A percentile compares a stretch with the other conserved stretches of the same genome.
Conservation (phyloP, 2,329 filamentous ascomycete species). For the Diatrype stigma region DNA sequence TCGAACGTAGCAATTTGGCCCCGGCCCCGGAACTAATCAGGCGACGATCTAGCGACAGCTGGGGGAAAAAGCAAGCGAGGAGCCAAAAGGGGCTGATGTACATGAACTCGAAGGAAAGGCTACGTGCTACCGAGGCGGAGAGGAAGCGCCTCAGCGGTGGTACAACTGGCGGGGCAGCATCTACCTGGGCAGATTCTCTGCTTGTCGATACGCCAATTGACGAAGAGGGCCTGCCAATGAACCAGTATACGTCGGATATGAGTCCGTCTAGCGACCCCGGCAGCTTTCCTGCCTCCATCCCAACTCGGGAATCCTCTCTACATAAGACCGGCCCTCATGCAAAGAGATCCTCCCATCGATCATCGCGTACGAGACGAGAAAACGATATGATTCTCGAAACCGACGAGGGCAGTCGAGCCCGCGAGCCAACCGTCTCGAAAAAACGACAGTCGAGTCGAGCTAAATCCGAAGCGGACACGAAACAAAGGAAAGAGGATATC, state of each 20-base stretch:
- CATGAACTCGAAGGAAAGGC: constrained; percentile 67
- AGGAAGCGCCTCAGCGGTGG: constrained; percentile 50
- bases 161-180: constrained; percentile 32
- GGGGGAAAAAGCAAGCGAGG: constrained; percentile 53
- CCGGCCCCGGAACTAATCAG: constrained; percentile 46
- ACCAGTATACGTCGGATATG: constrained; percentile 8
- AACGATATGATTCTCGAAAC: constrained; percentile 43
- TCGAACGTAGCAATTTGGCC: constrained; percentile 53
- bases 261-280: constrained; percentile 19
- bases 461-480: constrained; percentile 17
- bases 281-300: constrained; percentile 42
- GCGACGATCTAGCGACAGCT: constrained; percentile 57
- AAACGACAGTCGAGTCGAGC: constrained; percentile 20
- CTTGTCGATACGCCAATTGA: constrained; percentile 51
- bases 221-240: constrained; percentile 40
- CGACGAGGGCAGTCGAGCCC: constrained; percentile 27
- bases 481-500: constrained; percentile 23
- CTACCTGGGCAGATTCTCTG: constrained; percentile 42
- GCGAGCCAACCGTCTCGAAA: constrained; percentile 13
- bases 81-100: constrained; percentile 61
- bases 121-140: constrained; percentile 60
- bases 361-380: constrained; percentile 46
- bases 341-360: constrained; percentile 49
- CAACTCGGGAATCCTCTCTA: constrained; percentile 64
- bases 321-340: constrained; percentile 50